A percentile compares a stretch with the other conserved stretches of the same genome.
phyloP scores from a whole-genome alignment of 768 basidiomycete species.

The Ramaria rubella region DNA sequence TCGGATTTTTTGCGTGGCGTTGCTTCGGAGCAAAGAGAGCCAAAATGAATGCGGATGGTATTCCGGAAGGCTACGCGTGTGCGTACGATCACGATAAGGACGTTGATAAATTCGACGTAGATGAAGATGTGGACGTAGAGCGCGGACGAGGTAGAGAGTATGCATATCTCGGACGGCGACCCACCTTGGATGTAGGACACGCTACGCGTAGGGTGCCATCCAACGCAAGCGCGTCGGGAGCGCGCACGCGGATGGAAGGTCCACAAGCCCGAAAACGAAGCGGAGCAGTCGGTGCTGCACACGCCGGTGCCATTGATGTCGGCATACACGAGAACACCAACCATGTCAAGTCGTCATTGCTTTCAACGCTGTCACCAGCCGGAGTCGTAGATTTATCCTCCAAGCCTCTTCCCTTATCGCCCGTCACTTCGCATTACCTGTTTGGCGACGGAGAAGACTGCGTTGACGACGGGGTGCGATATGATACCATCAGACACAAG shows the following conservation, averaged over 20 bases:
- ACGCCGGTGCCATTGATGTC: not conserved
- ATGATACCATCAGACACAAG: constrained; percentile 42
- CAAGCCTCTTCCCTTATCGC: not conserved
- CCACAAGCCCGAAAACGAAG: not conserved
- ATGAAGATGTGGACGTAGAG: not conserved
- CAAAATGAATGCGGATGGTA: not conserved
- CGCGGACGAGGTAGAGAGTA: not conserved
- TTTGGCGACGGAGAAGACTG: constrained; percentile 15
- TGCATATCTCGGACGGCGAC: not conserved
- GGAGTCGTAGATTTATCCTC: not conserved
- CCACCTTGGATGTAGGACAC: not conserved
- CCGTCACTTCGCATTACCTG: not conserved
- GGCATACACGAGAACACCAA: not conserved
- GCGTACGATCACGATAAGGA: not conserved
- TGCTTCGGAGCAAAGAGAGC: not conserved
- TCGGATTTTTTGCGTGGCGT: not conserved
- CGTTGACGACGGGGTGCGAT: constrained; percentile 28
- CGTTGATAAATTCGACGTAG: not conserved
- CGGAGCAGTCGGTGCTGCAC: not conserved
- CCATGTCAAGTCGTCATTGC: not conserved
- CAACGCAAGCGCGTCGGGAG: not conserved
- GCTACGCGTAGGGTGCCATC: not conserved
- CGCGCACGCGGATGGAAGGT: not conserved
- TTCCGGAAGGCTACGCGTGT: not conserved
- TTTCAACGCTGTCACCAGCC: not conserved